phyloP scores from a whole-genome alignment of 805 yeast species.

The Zygosaccharomyces kombuchaensis region DNA sequence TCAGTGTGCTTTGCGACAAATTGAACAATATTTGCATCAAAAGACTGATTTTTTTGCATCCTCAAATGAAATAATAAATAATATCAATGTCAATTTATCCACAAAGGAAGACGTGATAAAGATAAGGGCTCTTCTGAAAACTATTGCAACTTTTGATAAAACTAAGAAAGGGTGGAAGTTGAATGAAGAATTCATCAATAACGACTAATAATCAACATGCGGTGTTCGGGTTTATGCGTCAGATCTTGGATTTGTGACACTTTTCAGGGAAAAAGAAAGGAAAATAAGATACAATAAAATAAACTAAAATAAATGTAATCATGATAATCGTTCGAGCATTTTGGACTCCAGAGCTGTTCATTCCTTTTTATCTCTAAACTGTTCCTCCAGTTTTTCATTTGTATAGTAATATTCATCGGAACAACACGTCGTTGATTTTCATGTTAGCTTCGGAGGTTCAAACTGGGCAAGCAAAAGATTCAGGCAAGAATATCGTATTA shows the following conservation, averaged over 20 bases:
- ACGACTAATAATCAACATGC: background rate
- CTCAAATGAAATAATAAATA: constrained; percentile 45
- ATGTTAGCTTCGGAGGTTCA: background rate
- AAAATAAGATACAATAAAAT: background rate
- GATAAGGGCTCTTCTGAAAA: constrained; percentile 62
- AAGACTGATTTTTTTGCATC: constrained; percentile 41
- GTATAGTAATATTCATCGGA: too few species aligned
- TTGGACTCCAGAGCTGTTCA: background rate
- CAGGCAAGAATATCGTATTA: constrained; percentile 43
- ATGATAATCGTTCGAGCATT: background rate
- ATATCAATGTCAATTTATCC: constrained; percentile 38
- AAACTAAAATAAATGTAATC: background rate
- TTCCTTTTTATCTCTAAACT: background rate
- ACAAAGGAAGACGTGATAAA: constrained; percentile 54
- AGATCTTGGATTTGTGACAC: constrained; percentile 8
- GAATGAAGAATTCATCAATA: constrained; percentile 45
- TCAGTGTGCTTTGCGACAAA: constrained; percentile 15
- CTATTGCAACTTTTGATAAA: constrained; percentile 66
- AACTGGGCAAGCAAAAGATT: background rate
- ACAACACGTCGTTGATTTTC: background rate
- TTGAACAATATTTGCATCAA: constrained; percentile 39
- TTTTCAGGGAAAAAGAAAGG: background rate
- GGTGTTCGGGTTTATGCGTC: constrained; percentile 10
- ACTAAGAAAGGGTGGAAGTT: constrained; percentile 58
- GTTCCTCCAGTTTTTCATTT: background rate